Percentiles rank a stretch among this genome's conserved stretches.
Evolutionary conservation across 805 yeast species (phyloP).

Genomic region (Sugiyamaella valdiviana): DNA sequence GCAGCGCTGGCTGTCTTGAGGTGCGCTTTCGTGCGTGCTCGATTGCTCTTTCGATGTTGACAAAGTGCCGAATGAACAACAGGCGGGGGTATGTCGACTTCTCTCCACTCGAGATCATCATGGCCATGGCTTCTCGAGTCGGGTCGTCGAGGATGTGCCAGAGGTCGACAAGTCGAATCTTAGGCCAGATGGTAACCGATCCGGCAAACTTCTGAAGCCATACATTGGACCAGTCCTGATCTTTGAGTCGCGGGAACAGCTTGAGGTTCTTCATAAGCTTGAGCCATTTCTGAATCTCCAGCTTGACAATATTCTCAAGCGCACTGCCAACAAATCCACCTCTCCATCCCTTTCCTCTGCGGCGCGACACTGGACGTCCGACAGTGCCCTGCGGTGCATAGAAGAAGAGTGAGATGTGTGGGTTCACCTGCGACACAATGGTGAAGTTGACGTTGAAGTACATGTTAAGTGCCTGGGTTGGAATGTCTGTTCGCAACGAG

Average conservation of each 20-base stretch:
- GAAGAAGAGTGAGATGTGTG: conserved; percentile 69
- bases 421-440: conserved; percentile 76
- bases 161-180: conserved; percentile 52
- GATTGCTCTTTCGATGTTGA: conserved; percentile 59
- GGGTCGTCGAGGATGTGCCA: conserved; percentile 65
- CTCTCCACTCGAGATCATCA: conserved; percentile 58
- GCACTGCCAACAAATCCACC: conserved; percentile 77
- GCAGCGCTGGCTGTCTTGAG: conserved; percentile 1
- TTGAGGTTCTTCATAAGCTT: conserved; percentile 60
- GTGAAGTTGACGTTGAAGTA: conserved; percentile 72
- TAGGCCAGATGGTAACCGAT: conserved; percentile 71
- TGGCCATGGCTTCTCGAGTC: conserved; percentile 46
- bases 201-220: conserved; percentile 73
- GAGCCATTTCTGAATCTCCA: conserved; percentile 74
- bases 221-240: conserved; percentile 75
- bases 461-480: conserved; percentile 64
- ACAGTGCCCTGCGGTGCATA: conserved; percentile 76
- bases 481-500: conserved; percentile 70
- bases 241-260: conserved; percentile 58
- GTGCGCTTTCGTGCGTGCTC: conserved; percentile 28
- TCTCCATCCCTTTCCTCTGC: conserved; percentile 51
- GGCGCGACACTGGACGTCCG: conserved; percentile 66
- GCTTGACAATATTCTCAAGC: conserved; percentile 58
- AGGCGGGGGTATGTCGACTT: conserved; percentile 60
- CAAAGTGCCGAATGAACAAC: conserved; percentile 56